These are phyloP conservation scores for Massarina eburnea DNA, from an alignment of 2,329 filamentous ascomycete species.

Conservation along the genomic window DNA sequence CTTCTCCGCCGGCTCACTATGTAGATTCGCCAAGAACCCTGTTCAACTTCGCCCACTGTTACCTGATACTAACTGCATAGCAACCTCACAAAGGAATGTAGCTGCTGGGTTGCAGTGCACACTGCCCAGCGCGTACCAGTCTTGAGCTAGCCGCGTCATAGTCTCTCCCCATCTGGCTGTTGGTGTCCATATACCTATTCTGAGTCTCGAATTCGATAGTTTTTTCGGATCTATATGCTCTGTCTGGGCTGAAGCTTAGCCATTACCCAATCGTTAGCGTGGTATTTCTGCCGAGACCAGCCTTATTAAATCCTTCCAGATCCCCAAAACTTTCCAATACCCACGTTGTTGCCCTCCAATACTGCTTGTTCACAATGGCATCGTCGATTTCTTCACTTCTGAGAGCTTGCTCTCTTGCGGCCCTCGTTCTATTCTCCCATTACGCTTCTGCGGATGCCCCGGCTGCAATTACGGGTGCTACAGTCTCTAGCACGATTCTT, in stretches of 20 bases:
- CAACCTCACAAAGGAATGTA: slow-evolving; percentile 16
- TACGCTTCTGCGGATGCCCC: slow-evolving; percentile 18
- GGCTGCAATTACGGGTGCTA: slow-evolving; percentile 23
- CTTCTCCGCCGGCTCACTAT: slow-evolving; percentile 8
- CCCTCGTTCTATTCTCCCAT: slow-evolving; percentile 20
- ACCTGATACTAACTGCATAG: slow-evolving; percentile 10
- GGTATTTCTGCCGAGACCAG: slow-evolving; percentile 30
- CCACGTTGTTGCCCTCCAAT: slow-evolving; percentile 20
- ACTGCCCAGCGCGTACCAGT: slow-evolving; percentile 9
- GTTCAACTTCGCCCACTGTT: slow-evolving; percentile 13
- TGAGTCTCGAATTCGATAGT: slow-evolving; percentile 35
- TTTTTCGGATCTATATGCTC: slow-evolving; percentile 21
- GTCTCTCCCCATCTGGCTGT: slow-evolving; percentile 9
- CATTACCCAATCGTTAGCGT: slow-evolving; percentile 25
- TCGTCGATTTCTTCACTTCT: slow-evolving; percentile 24
- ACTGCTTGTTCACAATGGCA: slow-evolving; percentile 25
- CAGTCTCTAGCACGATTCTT: slow-evolving; percentile 52
- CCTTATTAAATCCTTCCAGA: slow-evolving; percentile 33
- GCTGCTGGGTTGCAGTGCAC: slow-evolving; percentile 18
- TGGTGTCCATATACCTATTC: slow-evolving; percentile 7
- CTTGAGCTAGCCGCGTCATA: slow-evolving; percentile 22
- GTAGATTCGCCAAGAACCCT: slow-evolving; percentile 28
- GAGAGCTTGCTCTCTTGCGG: slow-evolving; percentile 26
- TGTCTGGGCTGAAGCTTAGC: slow-evolving; percentile 24
- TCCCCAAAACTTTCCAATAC: slow-evolving; percentile 23